Evolutionary conservation across 2,329 filamentous ascomycete species (phyloP).

Genomic region (Metarhizium sp.): DNA sequence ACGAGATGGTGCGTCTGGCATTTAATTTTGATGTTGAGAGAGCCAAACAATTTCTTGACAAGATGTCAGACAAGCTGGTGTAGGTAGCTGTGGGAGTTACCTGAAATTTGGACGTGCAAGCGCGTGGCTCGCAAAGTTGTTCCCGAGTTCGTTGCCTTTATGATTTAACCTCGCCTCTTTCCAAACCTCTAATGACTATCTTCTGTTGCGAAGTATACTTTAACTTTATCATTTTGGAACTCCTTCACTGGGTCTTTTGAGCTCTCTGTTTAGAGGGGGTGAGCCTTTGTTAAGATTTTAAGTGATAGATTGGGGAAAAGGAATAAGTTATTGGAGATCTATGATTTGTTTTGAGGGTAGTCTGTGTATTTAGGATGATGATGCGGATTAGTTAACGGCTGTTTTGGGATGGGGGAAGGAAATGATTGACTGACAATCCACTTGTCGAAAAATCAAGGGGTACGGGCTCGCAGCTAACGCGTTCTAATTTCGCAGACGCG

Average conservation of each 20-base stretch:
- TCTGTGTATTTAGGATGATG: neutral
- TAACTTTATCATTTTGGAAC: neutral
- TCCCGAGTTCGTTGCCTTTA: neutral
- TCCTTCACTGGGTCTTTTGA: neutral
- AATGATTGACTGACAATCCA: no score
- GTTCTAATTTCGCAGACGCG: no score
- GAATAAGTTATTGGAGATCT: neutral
- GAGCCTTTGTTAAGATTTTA: neutral
- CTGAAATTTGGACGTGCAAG: neutral
- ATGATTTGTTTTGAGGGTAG: neutral
- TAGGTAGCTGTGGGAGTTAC: neutral
- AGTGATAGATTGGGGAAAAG: neutral
- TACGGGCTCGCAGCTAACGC: no score
- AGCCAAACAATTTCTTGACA: neutral
- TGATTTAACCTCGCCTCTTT: neutral
- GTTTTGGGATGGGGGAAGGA: no score
- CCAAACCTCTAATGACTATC: neutral
- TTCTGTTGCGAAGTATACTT: neutral
- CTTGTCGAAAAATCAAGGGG: no score
- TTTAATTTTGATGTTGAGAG: slow-evolving; percentile 4
- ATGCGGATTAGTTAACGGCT: neutral
- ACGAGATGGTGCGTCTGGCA: slow-evolving; percentile 6
- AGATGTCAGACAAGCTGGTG: neutral
- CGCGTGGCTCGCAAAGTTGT: neutral
- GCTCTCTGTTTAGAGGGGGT: neutral